Evolutionary conservation across 192 early-diverging fungal species (phyloP).

Genomic region (Geranomyces variabilis): DNA sequence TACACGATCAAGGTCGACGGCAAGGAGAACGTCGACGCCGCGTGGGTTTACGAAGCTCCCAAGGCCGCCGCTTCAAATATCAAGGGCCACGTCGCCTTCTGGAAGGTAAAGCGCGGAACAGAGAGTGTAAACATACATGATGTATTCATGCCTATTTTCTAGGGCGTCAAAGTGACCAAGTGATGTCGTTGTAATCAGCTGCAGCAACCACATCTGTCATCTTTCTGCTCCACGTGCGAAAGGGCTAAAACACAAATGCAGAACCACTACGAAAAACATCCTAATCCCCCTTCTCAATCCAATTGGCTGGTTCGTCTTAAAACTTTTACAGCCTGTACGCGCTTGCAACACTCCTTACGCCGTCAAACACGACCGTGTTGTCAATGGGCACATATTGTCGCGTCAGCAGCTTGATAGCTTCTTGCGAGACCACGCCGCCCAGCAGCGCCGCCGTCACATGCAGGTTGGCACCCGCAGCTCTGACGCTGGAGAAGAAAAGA

Average conservation of each 20-base stretch:
- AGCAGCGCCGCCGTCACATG: slow-evolving; percentile 83
- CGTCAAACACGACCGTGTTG: slow-evolving; percentile 86
- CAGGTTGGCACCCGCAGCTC: slow-evolving; percentile 72
- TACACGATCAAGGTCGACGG: slow-evolving; percentile 56
- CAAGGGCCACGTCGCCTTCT: slow-evolving; percentile 52
- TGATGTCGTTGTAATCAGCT: too few relatives aligned
- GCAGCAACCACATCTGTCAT: too few relatives aligned
- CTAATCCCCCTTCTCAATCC: too few relatives aligned
- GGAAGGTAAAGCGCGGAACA: slow-evolving; percentile 39
- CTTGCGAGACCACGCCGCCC: slow-evolving; percentile 91
- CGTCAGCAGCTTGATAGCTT: slow-evolving; percentile 94
- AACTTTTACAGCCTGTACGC: slow-evolving; percentile 25
- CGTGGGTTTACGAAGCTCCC: slow-evolving; percentile 53
- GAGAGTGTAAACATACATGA: too few relatives aligned
- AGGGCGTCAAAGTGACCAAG: too few relatives aligned
- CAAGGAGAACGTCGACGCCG: slow-evolving; percentile 49
- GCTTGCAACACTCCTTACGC: slow-evolving; percentile 60
- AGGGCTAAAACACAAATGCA: too few relatives aligned
- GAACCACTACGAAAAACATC: too few relatives aligned
- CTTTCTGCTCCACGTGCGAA: too few relatives aligned
- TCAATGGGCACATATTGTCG: slow-evolving; percentile 91
- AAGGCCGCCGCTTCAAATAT: slow-evolving; percentile 54
- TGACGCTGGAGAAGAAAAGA: slow-evolving; percentile 42
- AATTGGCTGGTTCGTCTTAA: too few relatives aligned
- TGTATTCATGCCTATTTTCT: too few relatives aligned